Conservation (phyloP, 1,139 yeast species). For the Sugiyamaella grinbergsii region DNA sequence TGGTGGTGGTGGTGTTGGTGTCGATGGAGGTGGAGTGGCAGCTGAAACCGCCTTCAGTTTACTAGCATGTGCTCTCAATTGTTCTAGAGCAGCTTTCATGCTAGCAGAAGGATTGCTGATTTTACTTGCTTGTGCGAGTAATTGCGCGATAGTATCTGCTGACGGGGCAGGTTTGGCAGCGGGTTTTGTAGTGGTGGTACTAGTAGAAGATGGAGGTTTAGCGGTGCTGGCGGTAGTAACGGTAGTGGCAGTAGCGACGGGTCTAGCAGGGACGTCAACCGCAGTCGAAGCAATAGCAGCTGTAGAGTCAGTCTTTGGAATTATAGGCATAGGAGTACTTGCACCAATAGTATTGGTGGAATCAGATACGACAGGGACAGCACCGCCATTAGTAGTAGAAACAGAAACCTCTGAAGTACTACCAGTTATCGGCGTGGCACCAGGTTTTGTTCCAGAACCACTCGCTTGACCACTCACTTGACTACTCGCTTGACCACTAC, state of each 20-base stretch:
- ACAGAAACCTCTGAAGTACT: background rate
- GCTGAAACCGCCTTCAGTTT: constrained; percentile 29
- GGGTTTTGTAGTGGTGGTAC: constrained; percentile 7
- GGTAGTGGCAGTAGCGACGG: constrained; percentile 18
- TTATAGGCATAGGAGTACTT: constrained; percentile 10
- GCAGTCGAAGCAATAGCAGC: constrained; percentile 19
- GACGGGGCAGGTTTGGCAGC: constrained; percentile 20
- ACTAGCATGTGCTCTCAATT: constrained; percentile 42
- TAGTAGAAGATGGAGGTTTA: constrained; percentile 19
- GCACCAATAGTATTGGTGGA: background rate
- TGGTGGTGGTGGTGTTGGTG: background rate
- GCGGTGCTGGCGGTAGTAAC: constrained; percentile 16
- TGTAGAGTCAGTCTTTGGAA: constrained; percentile 9
- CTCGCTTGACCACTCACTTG: constrained; percentile 9
- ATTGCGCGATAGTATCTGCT: constrained; percentile 40
- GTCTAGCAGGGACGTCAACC: constrained; percentile 18
- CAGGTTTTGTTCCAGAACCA: background rate
- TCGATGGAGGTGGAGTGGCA: constrained; percentile 11
- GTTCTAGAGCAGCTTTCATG: constrained; percentile 41
- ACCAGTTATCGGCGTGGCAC: constrained; percentile 2
- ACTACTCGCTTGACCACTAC: constrained; percentile 7
- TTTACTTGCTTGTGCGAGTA: constrained; percentile 43
- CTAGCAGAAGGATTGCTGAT: constrained; percentile 43
- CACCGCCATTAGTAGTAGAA: constrained; percentile 1
- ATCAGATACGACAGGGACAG: background rate